Base-by-base conservation (phyloP, 108 stramenopile genomes). In the Cylindrotheca closterium region DNA sequence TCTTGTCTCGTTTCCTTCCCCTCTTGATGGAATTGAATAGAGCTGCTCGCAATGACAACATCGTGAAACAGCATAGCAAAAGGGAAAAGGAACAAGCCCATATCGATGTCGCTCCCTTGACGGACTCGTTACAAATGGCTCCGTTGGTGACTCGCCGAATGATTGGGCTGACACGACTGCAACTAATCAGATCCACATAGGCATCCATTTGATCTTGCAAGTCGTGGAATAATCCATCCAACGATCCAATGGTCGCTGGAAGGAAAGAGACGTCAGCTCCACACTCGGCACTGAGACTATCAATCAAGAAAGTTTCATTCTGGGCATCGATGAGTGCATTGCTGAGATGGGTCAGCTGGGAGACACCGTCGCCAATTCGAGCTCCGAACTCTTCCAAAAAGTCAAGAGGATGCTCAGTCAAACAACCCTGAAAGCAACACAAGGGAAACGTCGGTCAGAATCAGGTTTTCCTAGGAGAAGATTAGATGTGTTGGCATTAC, bases 11-110 rank as follows among this genome's bases (percentile, higher is more conserved):
- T 21, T 5, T 30, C 51, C 71, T 73, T 37, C 66, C 58, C 37
- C 37, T 60, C 32, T 53, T 50, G 18, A 47, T 49, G 10, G 67
- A 32, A 56, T 78, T 83, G 74, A 67, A 83, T 8, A 83, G 54
- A 18, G 82, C 77, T 7, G 82, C 82, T 30, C 82, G 68, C 2
- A 62, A 60, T 5, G 74, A 61, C 48, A 78, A 47, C 63, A 83
- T 59, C 8, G 71, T 56, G 4, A 75, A 65, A 26, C 76, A 59
- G 23, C 47, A 58, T 28, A 83, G 66, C 4, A 47, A 55, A n/a
- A 71, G 57, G 10, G 66, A 61, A 26, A 10, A 30, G 5, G 29
- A 27, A 32, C 25, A 50, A 4, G 15, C 55, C 67, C 63, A 83
- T 5, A 78, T 47, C 46, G 61, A 65, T 21, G 71, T 61, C 42